Evolutionary conservation across 331 rosid genomes (phyloP).

Genomic region (Quercus phellos): DNA sequence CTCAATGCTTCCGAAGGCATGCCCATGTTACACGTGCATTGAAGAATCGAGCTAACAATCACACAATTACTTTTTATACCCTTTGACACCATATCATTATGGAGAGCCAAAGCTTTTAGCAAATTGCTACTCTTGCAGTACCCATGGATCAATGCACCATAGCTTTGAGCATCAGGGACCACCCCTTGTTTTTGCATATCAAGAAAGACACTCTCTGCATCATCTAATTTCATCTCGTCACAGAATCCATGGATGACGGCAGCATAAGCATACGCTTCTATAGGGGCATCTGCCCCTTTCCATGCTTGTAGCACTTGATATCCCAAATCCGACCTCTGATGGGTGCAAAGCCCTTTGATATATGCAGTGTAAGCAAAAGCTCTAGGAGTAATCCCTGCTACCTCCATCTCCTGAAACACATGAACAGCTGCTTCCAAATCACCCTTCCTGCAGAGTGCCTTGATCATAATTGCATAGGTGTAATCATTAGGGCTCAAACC

Average conservation of each 20-base stretch:
- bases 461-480: constrained; percentile 61
- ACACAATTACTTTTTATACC: constrained; percentile 66
- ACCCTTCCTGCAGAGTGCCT: constrained; percentile 61
- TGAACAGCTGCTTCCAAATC: constrained; percentile 34
- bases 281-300: constrained; percentile 23
- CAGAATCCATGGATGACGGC: constrained; percentile 67
- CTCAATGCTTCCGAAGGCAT: constrained; percentile 45
- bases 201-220: constrained; percentile 46
- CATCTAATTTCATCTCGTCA: constrained; percentile 50
- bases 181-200: constrained; percentile 61
- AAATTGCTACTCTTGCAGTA: constrained; percentile 50
- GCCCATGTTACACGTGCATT: constrained; percentile 53
- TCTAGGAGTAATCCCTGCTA: constrained; percentile 35
- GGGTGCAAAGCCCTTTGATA: constrained; percentile 68
- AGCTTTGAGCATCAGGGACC: constrained; percentile 46
- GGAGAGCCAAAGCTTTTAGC: constrained; percentile 47
- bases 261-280: constrained; percentile 50
- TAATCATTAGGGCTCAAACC: constrained; percentile 57
- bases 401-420: constrained; percentile 60
- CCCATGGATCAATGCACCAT: constrained; percentile 48
- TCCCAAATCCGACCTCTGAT: constrained; percentile 42
- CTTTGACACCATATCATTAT: constrained; percentile 45
- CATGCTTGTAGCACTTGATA: constrained; percentile 46
- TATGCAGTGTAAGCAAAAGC: constrained; percentile 46
- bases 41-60: constrained; percentile 53